Evolutionary conservation across 805 yeast species (phyloP).

Genomic region (Cephaloascus fragrans): DNA sequence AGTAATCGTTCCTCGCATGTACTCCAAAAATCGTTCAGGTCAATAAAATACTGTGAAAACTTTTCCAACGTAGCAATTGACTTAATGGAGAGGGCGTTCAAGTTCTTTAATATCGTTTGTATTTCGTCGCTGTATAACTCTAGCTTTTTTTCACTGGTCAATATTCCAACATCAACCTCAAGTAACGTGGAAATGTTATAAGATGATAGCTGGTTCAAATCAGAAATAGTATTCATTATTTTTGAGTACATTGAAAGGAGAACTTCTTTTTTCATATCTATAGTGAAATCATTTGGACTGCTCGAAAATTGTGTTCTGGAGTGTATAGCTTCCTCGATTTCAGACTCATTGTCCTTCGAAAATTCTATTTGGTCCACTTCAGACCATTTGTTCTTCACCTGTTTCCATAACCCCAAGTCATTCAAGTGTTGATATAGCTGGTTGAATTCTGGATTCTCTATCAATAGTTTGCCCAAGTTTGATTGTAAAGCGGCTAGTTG

Average conservation of each 20-base stretch:
- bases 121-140: neutral
- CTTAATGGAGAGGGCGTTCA: neutral
- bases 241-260: neutral
- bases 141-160: neutral
- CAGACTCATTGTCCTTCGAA: neutral
- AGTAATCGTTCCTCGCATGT: neutral
- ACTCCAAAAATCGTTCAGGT: neutral
- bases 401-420: neutral
- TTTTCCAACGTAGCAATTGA: neutral
- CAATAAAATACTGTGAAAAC: neutral
- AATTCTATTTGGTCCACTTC: neutral
- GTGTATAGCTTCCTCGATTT: neutral
- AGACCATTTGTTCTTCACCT: neutral
- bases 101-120: neutral
- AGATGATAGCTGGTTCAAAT: neutral
- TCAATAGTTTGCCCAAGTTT: neutral
- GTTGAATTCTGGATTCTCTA: neutral
- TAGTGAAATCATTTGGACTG: neutral
- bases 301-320: neutral
- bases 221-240: neutral
- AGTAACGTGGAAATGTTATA: neutral
- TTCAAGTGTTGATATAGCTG: neutral
- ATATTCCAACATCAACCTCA: neutral
- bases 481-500: neutral
- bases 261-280: neutral